Base-by-base conservation (phyloP, 768 basidiomycete genomes). In the Inosperma sp. region DNA sequence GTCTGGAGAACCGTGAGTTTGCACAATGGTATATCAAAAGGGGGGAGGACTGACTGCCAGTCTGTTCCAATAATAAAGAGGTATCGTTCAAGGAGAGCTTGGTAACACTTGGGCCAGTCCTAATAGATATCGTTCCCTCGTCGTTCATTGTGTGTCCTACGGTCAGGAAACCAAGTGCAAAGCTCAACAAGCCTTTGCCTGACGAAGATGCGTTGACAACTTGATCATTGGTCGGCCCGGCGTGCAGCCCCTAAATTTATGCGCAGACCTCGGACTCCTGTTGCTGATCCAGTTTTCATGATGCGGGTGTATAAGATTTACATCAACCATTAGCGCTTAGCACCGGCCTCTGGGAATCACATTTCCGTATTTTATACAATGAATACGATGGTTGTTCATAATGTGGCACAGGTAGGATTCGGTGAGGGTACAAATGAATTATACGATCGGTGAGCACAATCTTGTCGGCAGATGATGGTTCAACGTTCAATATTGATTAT, bases 361-460 rank as follows among this genome's bases (percentile, higher is more conserved):
- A 19, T 36, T 36, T 19, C 34, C n/a, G 34, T 36, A 19, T 10
- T 36, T 47, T 41, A 22, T 12, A 12, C 21, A 37, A 29, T 16
- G 19, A 48, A n/a, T 9, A 57, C 55, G 56, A 34, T 54, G 12
- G 33, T 26, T 14, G 49, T 93, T 0, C 88, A 93, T 54, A 52
- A 65, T 3, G 54, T 89, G 26, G 92, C 92, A n/a, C 68, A 79
- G 57, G 61, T 62, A 25, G 93, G 93, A 3, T 95, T 92, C 59
- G 86, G 80, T 1, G 61, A 69, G 14, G 93, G 89, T 1, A 93
- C 89, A 1, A 94, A 92, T 62, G 88, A 88, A 40, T 68, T 88
- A 3, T 92, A 92, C 59, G 84, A 92, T 58, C 73, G 78, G 86
- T 84, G 46, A 48, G 70, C 29, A 23, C n/a, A 16, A n/a, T 35